Evolutionary conservation across 1,284 basidiomycete species (phyloP).

Genomic region (Ceratobasidium sp.): DNA sequence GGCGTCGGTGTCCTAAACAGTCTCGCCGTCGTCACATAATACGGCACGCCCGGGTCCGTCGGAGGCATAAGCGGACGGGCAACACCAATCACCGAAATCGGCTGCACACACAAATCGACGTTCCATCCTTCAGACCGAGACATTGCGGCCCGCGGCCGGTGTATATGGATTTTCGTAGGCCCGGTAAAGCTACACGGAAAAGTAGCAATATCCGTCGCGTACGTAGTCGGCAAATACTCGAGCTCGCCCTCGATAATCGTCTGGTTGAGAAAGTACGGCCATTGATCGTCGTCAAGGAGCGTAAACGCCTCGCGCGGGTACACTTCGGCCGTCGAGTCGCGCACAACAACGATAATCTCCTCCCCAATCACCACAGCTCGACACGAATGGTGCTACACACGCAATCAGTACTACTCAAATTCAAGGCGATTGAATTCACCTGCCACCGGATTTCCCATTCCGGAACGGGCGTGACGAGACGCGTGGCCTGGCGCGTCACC

Average conservation of each 20-base stretch:
- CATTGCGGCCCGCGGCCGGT: not conserved
- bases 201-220: slow-evolving; percentile 31
- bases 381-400: slow-evolving; percentile 21
- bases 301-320: slow-evolving; percentile 28
- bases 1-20: slow-evolving; percentile 11
- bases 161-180: slow-evolving; percentile 8
- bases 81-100: slow-evolving; percentile 31
- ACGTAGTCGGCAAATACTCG: slow-evolving; percentile 9
- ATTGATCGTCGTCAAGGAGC: not conserved
- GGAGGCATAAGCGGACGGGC: not conserved
- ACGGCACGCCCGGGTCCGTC: slow-evolving; percentile 11
- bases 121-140: not conserved
- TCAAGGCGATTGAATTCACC: not conserved
- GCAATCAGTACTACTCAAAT: not conserved
- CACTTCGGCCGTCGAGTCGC: slow-evolving; percentile 34
- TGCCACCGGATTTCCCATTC: slow-evolving; percentile 29
- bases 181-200: slow-evolving; percentile 14
- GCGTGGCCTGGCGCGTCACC: slow-evolving; percentile 23
- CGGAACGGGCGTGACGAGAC: slow-evolving; percentile 1
- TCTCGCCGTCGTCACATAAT: slow-evolving; percentile 2
- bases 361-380: slow-evolving; percentile 9
- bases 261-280: not conserved
- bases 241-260: slow-evolving; percentile 7
- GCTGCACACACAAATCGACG: not conserved
- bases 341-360: slow-evolving; percentile 30